Evolutionary conservation across 108 stramenopile species (phyloP).

Genomic region (Cyclotella sp.): DNA sequence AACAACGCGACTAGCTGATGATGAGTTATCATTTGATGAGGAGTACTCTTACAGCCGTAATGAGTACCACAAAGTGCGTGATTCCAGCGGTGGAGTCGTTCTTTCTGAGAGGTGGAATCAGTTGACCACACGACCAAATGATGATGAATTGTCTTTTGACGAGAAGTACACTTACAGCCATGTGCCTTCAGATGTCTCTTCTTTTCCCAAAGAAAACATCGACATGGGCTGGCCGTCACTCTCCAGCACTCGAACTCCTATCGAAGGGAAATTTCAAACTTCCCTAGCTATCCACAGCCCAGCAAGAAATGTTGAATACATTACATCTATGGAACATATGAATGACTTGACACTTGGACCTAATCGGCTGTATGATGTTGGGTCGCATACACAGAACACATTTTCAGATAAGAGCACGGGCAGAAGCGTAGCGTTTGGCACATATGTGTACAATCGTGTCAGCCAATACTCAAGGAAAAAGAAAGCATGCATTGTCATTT

Average conservation of each 20-base stretch:
- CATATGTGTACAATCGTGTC: not conserved
- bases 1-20: not conserved
- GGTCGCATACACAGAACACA: not conserved
- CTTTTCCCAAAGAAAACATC: not conserved
- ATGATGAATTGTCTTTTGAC: conserved; percentile 2
- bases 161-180: conserved; percentile 2
- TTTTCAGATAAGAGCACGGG: not conserved
- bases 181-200: not conserved
- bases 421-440: not conserved
- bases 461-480: not conserved
- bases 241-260: not conserved
- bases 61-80: not conserved
- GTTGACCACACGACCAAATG: not conserved
- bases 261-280: not conserved
- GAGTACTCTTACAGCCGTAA: not conserved
- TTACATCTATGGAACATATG: not conserved
- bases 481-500: not conserved
- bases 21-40: not conserved
- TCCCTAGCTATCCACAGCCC: not conserved
- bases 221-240: not conserved
- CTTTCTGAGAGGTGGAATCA: not conserved
- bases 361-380: too few species aligned
- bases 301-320: not conserved
- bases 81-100: not conserved
- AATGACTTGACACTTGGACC: too few species aligned